phyloP scores from a whole-genome alignment of 805 yeast species.

The Vanderwaltozyma tropicalis region DNA sequence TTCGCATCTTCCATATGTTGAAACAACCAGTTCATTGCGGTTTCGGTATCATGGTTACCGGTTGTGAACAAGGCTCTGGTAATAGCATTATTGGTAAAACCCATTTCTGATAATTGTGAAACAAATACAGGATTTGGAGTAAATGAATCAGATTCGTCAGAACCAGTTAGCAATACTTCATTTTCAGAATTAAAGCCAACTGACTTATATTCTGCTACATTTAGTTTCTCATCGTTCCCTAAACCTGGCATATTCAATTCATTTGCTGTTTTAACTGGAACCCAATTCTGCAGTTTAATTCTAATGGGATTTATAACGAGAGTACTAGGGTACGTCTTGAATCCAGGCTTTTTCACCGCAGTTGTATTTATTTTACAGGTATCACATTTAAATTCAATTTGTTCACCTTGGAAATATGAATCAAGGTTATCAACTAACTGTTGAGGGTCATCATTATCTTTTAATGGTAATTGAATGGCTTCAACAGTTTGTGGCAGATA shows the following conservation, averaged over 20 bases:
- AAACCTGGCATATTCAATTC: slow-evolving; percentile 46
- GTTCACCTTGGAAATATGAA: slow-evolving; percentile 45
- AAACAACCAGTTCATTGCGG: slow-evolving; percentile 85
- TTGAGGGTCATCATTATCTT: slow-evolving; percentile 36
- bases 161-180: slow-evolving; percentile 21
- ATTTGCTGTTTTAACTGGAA: slow-evolving; percentile 69
- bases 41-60: slow-evolving; percentile 47
- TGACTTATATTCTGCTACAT: slow-evolving; percentile 35
- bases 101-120: slow-evolving; percentile 61
- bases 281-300: slow-evolving; percentile 81
- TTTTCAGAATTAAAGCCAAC: slow-evolving; percentile 27
- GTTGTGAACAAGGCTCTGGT: slow-evolving; percentile 61
- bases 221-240: slow-evolving; percentile 27
- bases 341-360: slow-evolving; percentile 19
- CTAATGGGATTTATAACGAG: slow-evolving; percentile 68
- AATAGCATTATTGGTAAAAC: slow-evolving; percentile 65
- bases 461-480: slow-evolving; percentile 44
- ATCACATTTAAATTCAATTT: slow-evolving; percentile 55
- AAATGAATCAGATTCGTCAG: slow-evolving; percentile 28
- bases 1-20: slow-evolving; percentile 79
- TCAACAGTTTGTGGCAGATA: slow-evolving; percentile 49
- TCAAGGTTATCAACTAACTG: slow-evolving; percentile 34
- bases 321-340: slow-evolving; percentile 51
- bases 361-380: slow-evolving; percentile 32
- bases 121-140: slow-evolving; percentile 47